Evolutionary conservation across 352 stramenopile species (phyloP).

Genomic region (Lagenidium giganteum): DNA sequence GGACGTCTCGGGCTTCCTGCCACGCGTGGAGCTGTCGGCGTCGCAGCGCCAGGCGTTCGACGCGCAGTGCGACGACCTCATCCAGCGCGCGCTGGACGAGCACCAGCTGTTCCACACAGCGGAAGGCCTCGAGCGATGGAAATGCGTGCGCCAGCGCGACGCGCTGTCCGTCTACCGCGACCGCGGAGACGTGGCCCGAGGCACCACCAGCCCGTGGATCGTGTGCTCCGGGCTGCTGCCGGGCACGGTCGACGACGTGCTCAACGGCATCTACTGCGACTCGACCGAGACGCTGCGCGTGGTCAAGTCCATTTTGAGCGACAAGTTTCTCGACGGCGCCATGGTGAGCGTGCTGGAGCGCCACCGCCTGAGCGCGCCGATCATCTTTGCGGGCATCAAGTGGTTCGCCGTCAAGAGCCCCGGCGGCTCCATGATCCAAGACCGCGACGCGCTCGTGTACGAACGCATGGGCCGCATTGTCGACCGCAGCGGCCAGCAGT

Average conservation of each 20-base stretch:
- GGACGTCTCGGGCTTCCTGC: constrained; percentile 14
- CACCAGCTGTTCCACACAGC: constrained; percentile 52
- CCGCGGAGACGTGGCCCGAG: constrained; percentile 14
- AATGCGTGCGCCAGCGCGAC: constrained; percentile 48
- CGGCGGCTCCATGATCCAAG: constrained; percentile 36
- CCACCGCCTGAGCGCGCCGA: constrained; percentile 28
- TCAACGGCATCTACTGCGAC: constrained; percentile 41
- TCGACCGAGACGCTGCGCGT: constrained; percentile 51
- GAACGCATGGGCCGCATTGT: constrained; percentile 62
- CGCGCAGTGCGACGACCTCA: constrained; percentile 44
- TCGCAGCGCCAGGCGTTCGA: constrained; percentile 35
- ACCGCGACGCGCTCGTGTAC: constrained; percentile 51
- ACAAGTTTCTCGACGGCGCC: constrained; percentile 45
- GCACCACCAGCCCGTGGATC: constrained; percentile 17
- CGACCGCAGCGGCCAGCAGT: constrained; percentile 40
- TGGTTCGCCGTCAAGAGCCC: constrained; percentile 52
- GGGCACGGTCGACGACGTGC: constrained; percentile 49
- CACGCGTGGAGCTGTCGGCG: constrained; percentile 28
- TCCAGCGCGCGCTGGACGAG: constrained; percentile 43
- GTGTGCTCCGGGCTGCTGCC: constrained; percentile 55
- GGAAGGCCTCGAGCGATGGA: constrained; percentile 34
- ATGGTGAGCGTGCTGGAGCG: constrained; percentile 56
- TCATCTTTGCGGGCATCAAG: constrained; percentile 63
- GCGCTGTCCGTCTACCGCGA: constrained; percentile 53
- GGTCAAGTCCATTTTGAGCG: constrained; percentile 32